Base-by-base conservation (phyloP, 2,329 filamentous ascomycete species). In the Botrytis galanthina region DNA sequence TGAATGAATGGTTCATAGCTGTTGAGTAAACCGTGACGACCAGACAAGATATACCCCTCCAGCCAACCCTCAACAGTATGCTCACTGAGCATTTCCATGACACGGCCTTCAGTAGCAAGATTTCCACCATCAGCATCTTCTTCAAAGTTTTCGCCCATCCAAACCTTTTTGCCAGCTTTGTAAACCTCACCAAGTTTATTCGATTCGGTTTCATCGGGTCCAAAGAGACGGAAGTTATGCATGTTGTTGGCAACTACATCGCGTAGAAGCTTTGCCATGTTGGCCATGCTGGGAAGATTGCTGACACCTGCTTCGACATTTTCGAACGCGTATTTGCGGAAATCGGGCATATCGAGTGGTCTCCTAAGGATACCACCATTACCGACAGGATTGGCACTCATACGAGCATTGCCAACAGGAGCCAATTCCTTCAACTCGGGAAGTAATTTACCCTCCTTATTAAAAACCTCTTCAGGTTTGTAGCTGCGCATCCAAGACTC, bases 61-160 rank as follows among this genome's bases (percentile, higher is more conserved):
- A 95, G 85, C 92, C 92, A 95, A 39, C 91, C 92, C 81, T 95
- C 92, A 74, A 88, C 89, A 26, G 91, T 94, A 80, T 95, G 92
- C 82, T 95, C 92, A 29, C 90, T 92, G n/a, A 95, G 87, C 81
- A 94, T 94, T 81, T 95, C 92, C 91, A 95, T 94, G 51, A 94
- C 92, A 42, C 92, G 87, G 26, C 92, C 92, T 22, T 86, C 85
- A 29, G 84, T 87, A 9, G 89, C 87, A 37, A 95, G 84, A 78
- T 95, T 94, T 75, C 92, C 92, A 16, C 92, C 92, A 78, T 94
- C 90, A 12, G 84, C 82, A 78, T 95, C 92, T 79, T 94, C 92
- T 6, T 92, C 90, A 75, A 94, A 92, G 81, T 92, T 93, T 68
- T 93, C 92, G 9, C 88, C 92, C 84, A 94, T 85, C 92, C 92